A percentile compares a stretch with the other conserved stretches of the same genome.
These are phyloP conservation scores for Pythium coloratum DNA, from an alignment of 352 stramenopile species.

Conservation along the genomic window DNA sequence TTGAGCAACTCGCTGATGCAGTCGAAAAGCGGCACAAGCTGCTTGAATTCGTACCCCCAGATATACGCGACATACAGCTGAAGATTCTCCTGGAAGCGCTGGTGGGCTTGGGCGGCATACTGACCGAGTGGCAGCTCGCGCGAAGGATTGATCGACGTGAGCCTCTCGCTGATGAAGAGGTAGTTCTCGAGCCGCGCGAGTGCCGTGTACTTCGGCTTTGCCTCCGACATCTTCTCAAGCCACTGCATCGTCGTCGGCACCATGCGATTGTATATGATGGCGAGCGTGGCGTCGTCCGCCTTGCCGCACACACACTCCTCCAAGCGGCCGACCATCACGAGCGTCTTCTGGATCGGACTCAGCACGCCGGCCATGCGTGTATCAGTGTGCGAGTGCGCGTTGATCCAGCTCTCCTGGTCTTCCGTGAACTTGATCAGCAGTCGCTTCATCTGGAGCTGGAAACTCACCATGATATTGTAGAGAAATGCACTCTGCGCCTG, in stretches of 20 bases:
- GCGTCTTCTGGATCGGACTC: conserved; percentile 60
- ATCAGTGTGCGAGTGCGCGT: conserved; percentile 51
- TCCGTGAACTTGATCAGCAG: conserved; percentile 80
- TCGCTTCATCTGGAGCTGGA: conserved; percentile 80
- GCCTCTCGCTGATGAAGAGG: conserved; percentile 55
- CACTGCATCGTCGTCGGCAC: conserved; percentile 62
- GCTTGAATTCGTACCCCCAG: conserved; percentile 72
- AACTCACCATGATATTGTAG: conserved; percentile 69
- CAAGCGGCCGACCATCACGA: conserved; percentile 63
- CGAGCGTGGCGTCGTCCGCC: conserved; percentile 53
- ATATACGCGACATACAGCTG: conserved; percentile 58
- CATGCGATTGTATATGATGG: conserved; percentile 67
- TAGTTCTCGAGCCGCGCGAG: conserved; percentile 74
- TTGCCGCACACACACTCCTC: conserved; percentile 64
- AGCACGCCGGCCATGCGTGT: conserved; percentile 75
- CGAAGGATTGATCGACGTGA: conserved; percentile 46
- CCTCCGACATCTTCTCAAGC: conserved; percentile 67
- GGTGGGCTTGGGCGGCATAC: conserved; percentile 46
- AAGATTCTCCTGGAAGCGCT: conserved; percentile 44
- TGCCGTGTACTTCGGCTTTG: conserved; percentile 65
- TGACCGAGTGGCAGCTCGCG: conserved; percentile 49
- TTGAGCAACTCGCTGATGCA: conserved; percentile 53
- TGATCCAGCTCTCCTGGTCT: conserved; percentile 74
- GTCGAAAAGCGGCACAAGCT: conserved; percentile 55
- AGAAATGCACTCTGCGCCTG: conserved; percentile 61